A percentile compares a stretch with the other conserved stretches of the same genome.
These are phyloP conservation scores for Hortiboletus flavorubellus DNA, from an alignment of 768 basidiomycete genomes.

Conservation along the genomic window DNA sequence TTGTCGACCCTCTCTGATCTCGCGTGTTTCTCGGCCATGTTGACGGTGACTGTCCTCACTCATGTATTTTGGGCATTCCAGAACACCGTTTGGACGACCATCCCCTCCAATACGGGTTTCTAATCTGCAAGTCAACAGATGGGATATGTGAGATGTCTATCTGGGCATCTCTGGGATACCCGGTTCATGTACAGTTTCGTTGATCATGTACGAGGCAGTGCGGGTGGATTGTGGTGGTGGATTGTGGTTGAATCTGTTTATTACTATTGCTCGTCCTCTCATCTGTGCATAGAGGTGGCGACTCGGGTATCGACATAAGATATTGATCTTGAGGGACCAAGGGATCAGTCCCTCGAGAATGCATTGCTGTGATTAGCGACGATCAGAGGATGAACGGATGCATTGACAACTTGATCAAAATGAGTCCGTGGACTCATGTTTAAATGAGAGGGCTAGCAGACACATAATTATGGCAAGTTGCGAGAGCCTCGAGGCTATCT, in stretches of 20 bases:
- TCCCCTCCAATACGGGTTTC: slow-evolving; percentile 17
- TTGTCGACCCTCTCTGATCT: slow-evolving; percentile 12
- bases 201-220: background rate
- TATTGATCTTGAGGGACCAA: background rate
- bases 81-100: slow-evolving; percentile 26
- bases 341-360: too few relatives aligned
- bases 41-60: slow-evolving; percentile 19
- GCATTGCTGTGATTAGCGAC: background rate
- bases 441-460: background rate
- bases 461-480: background rate
- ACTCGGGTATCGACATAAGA: background rate
- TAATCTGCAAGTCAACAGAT: slow-evolving; percentile 3
- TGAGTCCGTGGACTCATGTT: background rate
- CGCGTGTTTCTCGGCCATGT: slow-evolving; percentile 13
- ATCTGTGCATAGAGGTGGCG: slow-evolving; percentile 1
- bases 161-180: background rate
- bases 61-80: slow-evolving; percentile 16
- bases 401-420: background rate
- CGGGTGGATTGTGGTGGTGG: background rate
- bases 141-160: slow-evolving; percentile 1
- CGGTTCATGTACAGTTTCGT: background rate
- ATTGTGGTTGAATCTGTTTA: background rate
- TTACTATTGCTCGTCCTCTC: background rate
- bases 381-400: background rate
- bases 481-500: background rate